phyloP scores from a whole-genome alignment of 441 rosid genomes.

The Gossypium aridum region DNA sequence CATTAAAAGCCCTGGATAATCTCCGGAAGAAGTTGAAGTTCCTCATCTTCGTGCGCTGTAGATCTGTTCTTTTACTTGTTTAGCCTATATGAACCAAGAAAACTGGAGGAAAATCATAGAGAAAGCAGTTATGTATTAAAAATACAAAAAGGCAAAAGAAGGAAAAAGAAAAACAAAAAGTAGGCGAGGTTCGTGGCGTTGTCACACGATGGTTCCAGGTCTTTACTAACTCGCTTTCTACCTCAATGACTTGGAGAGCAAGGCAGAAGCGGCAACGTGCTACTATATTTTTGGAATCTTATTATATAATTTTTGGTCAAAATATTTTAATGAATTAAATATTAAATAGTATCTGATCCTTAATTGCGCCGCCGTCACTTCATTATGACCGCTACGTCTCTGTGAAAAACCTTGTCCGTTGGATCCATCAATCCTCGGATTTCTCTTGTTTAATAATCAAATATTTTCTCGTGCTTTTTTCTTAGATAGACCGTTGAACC shows the following conservation, averaged over 20 bases:
- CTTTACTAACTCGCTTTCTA: neutral
- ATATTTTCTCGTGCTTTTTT: too few species aligned
- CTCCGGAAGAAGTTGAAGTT: conserved; percentile 44
- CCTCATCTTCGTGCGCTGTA: conserved; percentile 36
- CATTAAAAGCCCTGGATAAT: conserved; percentile 59
- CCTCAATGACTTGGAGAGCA: conserved; percentile 23
- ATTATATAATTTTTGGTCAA: neutral
- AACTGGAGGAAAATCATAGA: neutral
- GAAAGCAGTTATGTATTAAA: neutral
- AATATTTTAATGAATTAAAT: neutral
- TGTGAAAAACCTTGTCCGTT: neutral
- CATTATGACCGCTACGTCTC: neutral
- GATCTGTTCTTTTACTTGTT: neutral
- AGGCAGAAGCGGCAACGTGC: conserved; percentile 25
- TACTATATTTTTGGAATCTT: neutral
- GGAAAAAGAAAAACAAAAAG: neutral
- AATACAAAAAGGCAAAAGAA: neutral
- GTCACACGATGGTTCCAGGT: conserved; percentile 10
- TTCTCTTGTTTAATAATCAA: neutral
- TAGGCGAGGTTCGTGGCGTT: neutral
- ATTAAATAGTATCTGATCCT: neutral
- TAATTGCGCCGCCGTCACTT: conserved; percentile 1
- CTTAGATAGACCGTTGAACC: neutral
- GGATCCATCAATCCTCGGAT: neutral
- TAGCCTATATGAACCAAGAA: neutral